A percentile compares a stretch with the other conserved stretches of the same genome.
Conservation (phyloP, 441 rosid genomes). For the Corymbia citriodora region DNA sequence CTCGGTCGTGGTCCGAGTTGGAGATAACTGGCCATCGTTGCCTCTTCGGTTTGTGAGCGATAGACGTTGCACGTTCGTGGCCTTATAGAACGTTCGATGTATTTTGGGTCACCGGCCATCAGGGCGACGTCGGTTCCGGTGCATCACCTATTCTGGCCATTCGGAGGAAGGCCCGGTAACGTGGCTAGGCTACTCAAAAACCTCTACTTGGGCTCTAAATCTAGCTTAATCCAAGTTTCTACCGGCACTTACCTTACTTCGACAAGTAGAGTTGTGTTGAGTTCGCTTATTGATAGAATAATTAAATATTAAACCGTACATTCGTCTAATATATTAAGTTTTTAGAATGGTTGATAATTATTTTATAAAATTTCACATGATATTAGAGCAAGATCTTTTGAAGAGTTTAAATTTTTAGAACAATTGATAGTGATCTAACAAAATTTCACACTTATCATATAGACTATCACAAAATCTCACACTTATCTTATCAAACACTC, state of each 20-base stretch:
- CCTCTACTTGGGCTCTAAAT: background rate
- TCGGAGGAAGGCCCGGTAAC: background rate
- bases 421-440: accelerated
- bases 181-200: background rate
- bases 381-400: accelerated
- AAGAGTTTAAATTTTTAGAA: accelerated
- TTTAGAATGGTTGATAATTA: accelerated
- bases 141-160: accelerated
- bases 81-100: background rate
- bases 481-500: background rate
- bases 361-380: accelerated
- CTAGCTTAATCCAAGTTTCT: accelerated
- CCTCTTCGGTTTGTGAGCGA: background rate
- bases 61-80: background rate
- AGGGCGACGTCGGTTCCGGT: too few species aligned
- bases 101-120: background rate
- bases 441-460: too few species aligned
- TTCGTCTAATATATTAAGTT: accelerated
- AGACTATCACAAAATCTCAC: accelerated
- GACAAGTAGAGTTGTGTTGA: background rate
- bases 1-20: constrained; percentile 8
- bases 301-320: accelerated
- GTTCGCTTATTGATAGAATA: background rate
- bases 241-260: background rate
- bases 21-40: constrained; percentile 22